Conservation (phyloP, 495 filamentous ascomycete species). For the Penicillium odoratum region DNA sequence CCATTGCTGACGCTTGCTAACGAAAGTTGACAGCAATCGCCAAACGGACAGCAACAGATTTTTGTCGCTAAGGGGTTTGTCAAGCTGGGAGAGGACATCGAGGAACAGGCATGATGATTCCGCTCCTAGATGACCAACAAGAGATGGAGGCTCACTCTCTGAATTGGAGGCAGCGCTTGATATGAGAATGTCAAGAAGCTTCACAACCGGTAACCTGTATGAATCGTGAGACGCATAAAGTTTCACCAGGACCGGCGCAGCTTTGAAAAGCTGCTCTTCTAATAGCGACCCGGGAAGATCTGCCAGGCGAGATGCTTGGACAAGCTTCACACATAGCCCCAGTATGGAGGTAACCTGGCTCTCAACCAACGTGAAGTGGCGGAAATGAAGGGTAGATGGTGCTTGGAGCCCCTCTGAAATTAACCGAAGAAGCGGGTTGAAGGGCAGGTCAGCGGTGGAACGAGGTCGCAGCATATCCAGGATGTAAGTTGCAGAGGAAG, state of each 20-base stretch:
- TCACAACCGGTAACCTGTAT: constrained; percentile 64
- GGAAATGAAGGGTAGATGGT: constrained; percentile 62
- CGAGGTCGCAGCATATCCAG: constrained; percentile 72
- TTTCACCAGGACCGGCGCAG: constrained; percentile 69
- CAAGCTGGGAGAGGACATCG: constrained; percentile 72
- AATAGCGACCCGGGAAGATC: constrained; percentile 60
- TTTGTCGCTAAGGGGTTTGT: constrained; percentile 66
- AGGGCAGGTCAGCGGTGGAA: constrained; percentile 65
- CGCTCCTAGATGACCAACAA: constrained; percentile 83
- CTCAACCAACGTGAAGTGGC: constrained; percentile 55
- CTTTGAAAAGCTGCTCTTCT: constrained; percentile 77
- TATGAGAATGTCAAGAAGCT: constrained; percentile 73
- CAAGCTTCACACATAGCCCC: constrained; percentile 62
- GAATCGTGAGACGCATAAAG: constrained; percentile 70
- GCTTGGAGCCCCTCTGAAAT: constrained; percentile 66
- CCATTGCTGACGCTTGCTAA: constrained; percentile 92
- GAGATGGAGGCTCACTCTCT: constrained; percentile 75
- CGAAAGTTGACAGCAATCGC: constrained; percentile 81
- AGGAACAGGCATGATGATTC: constrained; percentile 82
- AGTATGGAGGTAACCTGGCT: constrained; percentile 65
- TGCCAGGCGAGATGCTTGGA: constrained; percentile 67
- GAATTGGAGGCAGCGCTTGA: constrained; percentile 59
- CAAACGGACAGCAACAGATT: constrained; percentile 67
- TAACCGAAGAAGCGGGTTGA: constrained; percentile 74
- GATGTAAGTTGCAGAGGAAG: constrained; percentile 69